These are phyloP conservation scores for Marchantia polymorpha DNA, from an alignment of 225 moss, liverwort and hornwort species.

Conservation along the genomic window DNA sequence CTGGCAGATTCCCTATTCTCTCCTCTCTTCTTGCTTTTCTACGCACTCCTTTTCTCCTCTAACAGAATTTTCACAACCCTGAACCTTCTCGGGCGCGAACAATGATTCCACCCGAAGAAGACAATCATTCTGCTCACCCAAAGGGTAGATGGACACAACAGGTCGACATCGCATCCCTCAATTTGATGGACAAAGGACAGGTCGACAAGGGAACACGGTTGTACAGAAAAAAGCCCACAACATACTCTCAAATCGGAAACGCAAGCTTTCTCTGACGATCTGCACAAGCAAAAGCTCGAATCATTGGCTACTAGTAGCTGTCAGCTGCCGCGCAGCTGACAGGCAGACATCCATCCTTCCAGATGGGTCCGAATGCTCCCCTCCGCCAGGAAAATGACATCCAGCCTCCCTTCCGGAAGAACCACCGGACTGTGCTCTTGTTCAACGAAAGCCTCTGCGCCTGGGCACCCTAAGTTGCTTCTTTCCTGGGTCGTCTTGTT, in stretches of 20 bases:
- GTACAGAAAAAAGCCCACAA: neutral
- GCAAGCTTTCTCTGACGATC: neutral
- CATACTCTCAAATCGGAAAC: constrained; percentile 14
- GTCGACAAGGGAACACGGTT: constrained; percentile 1
- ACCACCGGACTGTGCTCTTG: neutral
- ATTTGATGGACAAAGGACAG: neutral
- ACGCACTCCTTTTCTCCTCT: neutral
- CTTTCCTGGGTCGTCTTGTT: neutral
- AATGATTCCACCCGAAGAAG: neutral
- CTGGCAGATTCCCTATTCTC: neutral
- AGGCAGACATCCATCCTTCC: neutral
- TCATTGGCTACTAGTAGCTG: neutral
- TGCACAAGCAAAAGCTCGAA: no score
- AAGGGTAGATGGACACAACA: constrained; percentile 1
- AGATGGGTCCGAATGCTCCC: neutral
- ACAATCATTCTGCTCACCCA: neutral
- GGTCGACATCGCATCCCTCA: constrained; percentile 3
- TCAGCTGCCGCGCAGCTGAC: neutral
- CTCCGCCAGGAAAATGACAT: neutral
- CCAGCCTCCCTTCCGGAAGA: neutral
- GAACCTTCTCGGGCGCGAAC: neutral
- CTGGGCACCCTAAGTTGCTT: neutral
- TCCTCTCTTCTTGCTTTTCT: constrained; percentile 1
- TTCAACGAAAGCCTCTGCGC: neutral
- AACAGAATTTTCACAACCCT: constrained; percentile 1